phyloP scores from a whole-genome alignment of 139 green algal genomes.

The Coelastrella sp. region DNA sequence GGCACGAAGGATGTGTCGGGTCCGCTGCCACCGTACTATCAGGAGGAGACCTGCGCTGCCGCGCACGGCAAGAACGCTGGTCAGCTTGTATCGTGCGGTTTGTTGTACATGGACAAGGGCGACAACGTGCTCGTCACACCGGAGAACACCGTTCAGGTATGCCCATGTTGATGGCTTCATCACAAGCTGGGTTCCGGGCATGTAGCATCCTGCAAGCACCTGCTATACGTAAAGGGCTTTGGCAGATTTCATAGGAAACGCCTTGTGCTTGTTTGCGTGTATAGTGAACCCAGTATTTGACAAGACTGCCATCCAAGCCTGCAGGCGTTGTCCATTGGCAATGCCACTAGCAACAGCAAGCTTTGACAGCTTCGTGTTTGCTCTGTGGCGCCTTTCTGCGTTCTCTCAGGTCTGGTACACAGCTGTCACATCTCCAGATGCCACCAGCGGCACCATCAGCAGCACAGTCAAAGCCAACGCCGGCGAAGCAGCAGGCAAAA shows the following conservation, averaged over 20 bases:
- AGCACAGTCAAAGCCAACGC: conserved; percentile 16
- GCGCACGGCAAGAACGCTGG: neutral
- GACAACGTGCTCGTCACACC: neutral
- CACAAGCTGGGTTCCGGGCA: too few relatives aligned
- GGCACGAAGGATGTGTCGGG: neutral
- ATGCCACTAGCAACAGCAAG: too few relatives aligned
- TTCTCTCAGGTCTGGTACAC: conserved; percentile 38
- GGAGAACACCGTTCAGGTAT: conserved; percentile 29
- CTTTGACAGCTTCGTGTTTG: neutral
- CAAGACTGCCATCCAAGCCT: too few relatives aligned
- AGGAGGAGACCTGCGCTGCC: conserved; percentile 23
- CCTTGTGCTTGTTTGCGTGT: too few relatives aligned
- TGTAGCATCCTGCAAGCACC: too few relatives aligned
- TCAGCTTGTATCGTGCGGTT: conserved; percentile 29
- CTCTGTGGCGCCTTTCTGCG: neutral
- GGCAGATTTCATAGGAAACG: too few relatives aligned
- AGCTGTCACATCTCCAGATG: neutral
- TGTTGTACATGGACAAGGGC: conserved; percentile 38
- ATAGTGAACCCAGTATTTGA: too few relatives aligned
- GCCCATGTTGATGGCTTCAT: neutral
- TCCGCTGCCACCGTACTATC: conserved; percentile 20
- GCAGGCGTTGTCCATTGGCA: too few relatives aligned
- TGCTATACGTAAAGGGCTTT: too few relatives aligned
- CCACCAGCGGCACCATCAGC: conserved; percentile 10
- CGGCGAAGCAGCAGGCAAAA: neutral